Percentiles rank a stretch among this genome's conserved stretches.
These are phyloP conservation scores for Coemansia sp. DNA, from an alignment of 192 early-diverging fungal species.

Conservation along the genomic window DNA sequence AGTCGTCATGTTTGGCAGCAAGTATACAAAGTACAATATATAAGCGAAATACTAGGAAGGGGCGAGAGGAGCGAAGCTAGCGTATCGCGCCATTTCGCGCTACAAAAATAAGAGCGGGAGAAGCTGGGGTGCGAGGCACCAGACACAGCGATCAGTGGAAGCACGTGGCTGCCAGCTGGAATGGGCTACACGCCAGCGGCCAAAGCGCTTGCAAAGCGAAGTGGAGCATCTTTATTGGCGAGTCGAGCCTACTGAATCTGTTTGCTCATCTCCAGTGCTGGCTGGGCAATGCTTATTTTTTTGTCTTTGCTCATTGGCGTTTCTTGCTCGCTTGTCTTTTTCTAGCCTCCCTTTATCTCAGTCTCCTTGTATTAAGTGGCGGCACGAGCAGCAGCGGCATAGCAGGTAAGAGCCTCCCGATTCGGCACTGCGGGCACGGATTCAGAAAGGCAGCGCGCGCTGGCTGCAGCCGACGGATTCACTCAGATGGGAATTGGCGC, in stretches of 20 bases:
- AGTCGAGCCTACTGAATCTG: too few species aligned
- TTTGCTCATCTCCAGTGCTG: too few species aligned
- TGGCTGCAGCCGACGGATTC: background rate
- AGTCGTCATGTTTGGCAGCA: background rate
- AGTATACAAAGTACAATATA: background rate
- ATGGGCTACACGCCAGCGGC: too few species aligned
- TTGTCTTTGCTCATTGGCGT: too few species aligned
- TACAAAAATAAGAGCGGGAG: too few species aligned
- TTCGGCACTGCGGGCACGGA: background rate
- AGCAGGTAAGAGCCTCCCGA: slow-evolving; percentile 2
- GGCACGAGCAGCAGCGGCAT: background rate
- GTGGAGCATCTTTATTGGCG: too few species aligned
- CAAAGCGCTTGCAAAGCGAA: too few species aligned
- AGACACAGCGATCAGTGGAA: too few species aligned
- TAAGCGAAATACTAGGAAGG: background rate
- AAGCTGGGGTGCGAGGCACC: too few species aligned
- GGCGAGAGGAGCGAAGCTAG: too few species aligned
- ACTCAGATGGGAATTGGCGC: background rate
- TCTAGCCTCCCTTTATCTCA: background rate
- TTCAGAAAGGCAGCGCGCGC: background rate
- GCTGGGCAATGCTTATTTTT: background rate
- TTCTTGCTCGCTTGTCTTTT: background rate
- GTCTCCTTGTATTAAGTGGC: background rate
- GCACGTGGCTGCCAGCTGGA: too few species aligned
- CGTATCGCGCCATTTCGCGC: too few species aligned